phyloP scores from a whole-genome alignment of 2,329 filamentous ascomycete genomes.

The Colletotrichum sp. region DNA sequence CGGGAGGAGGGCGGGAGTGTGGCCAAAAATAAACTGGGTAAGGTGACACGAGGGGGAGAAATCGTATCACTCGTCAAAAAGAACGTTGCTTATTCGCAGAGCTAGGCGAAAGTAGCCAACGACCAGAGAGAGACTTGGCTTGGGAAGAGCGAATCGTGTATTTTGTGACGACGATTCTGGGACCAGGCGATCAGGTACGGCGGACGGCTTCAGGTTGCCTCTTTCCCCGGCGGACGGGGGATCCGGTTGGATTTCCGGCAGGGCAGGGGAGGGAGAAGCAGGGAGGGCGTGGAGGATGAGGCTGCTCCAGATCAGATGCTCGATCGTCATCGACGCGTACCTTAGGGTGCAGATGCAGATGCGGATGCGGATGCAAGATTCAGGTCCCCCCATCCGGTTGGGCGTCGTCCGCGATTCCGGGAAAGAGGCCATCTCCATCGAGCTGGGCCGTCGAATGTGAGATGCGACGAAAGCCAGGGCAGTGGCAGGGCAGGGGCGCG shows the following conservation, averaged over 20 bases:
- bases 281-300: background rate
- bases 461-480: background rate
- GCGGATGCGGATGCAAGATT: background rate
- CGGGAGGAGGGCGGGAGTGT: background rate
- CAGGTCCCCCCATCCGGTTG: background rate
- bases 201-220: background rate
- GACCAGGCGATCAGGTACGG: background rate
- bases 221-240: slow-evolving; percentile 6
- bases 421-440: background rate
- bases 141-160: background rate
- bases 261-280: background rate
- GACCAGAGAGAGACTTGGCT: background rate
- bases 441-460: background rate
- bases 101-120: background rate
- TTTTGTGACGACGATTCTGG: background rate
- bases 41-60: background rate
- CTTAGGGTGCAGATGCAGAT: background rate
- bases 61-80: background rate
- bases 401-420: background rate
- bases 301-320: background rate
- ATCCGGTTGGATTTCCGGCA: slow-evolving; percentile 1
- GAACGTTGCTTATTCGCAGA: background rate
- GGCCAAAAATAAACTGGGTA: slow-evolving; percentile 3
- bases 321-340: background rate
- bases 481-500: background rate